Percentiles rank a stretch among this genome's conserved stretches.
Conservation (phyloP, 139 green algal species). For the Parachlorella kessleri region DNA sequence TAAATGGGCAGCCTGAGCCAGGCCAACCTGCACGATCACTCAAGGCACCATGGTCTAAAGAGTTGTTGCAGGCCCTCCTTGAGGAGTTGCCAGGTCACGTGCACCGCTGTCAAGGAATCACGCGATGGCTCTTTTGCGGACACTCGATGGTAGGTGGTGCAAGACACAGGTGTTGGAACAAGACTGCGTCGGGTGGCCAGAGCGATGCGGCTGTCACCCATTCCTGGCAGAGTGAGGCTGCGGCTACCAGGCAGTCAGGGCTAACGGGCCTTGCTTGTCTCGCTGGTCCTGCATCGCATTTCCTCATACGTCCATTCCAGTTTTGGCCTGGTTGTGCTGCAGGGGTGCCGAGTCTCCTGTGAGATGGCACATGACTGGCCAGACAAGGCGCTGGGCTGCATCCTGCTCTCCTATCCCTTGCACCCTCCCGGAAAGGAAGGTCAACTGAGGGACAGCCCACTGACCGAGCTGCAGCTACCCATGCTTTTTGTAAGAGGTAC, state of each 20-base stretch:
- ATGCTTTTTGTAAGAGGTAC: slow-evolving; percentile 56
- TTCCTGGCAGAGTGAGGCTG: too few relatives aligned
- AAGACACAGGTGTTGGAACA: background rate
- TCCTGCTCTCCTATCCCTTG: slow-evolving; percentile 62
- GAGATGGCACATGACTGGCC: slow-evolving; percentile 1
- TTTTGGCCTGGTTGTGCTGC: background rate
- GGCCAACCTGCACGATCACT: background rate
- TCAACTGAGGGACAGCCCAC: slow-evolving; percentile 44
- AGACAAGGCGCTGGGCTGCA: background rate
- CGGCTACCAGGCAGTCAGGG: background rate
- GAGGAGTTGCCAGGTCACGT: background rate
- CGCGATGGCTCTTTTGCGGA: background rate
- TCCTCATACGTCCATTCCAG: background rate
- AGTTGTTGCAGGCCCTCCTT: background rate
- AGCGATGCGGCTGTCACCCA: too few relatives aligned
- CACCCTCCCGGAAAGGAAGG: slow-evolving; percentile 49
- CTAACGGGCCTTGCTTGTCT: background rate
- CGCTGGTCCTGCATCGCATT: background rate
- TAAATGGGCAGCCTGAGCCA: background rate
- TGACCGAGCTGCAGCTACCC: slow-evolving; percentile 37
- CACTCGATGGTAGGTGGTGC: slow-evolving; percentile 5
- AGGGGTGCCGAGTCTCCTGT: slow-evolving; percentile 22
- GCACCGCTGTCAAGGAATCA: background rate
- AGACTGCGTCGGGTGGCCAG: background rate
- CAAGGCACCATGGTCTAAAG: background rate